Evolutionary conservation across 352 stramenopile genomes (phyloP), one percentile per base, ranked within the genome.

Genomic region (Pythium monospermum): DNA sequence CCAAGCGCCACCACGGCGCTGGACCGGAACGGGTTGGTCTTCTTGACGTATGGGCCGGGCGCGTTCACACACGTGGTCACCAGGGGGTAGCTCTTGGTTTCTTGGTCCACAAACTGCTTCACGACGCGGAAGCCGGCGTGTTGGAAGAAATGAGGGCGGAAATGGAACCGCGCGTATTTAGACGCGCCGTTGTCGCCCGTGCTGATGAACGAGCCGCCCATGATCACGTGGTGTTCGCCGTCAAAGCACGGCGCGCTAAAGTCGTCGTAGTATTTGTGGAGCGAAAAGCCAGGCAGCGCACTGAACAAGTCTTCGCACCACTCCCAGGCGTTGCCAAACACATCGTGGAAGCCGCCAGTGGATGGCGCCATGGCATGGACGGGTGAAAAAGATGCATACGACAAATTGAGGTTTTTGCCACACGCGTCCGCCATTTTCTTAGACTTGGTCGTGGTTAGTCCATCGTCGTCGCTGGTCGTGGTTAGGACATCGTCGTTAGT

Each of bases 181-280:
- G 88, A 97, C 40, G 87, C 91, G 31, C 81, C 82, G 57, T 98
- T 96, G 66, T 98, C 94, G 30, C 94, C 96, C 22, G 76, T 96
- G 67, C 84, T 97, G 33, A 96, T 95, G 62, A 97, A 98, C 28
- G 88, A 98, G 18, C 96, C 94, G 37, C 96, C 96, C 60, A 98
- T 88, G 75, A 99, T 98, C 55, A 98, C 79, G 31, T 94, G 83
- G 72, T 99, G 94, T 55, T 98, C 93, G 27, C 94, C 94, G 63
- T 99, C 96, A 66, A 98, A 99, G 70, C 94, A 99, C n/a, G 96
- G 96, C 39, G 94, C 91, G 26, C 87, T 97, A 59, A 99, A 99
- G 68, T 99, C 95, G 67, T 98, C 94, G 72, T 99, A 99, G 39
- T 97, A 90, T 48, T 66, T 69, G 59, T 95, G 83, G 37, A 96